Percentiles rank a stretch among this genome's conserved stretches.
These are phyloP conservation scores for Arabidopsis suecica DNA, from an alignment of 345 rosid species.

Conservation along the genomic window DNA sequence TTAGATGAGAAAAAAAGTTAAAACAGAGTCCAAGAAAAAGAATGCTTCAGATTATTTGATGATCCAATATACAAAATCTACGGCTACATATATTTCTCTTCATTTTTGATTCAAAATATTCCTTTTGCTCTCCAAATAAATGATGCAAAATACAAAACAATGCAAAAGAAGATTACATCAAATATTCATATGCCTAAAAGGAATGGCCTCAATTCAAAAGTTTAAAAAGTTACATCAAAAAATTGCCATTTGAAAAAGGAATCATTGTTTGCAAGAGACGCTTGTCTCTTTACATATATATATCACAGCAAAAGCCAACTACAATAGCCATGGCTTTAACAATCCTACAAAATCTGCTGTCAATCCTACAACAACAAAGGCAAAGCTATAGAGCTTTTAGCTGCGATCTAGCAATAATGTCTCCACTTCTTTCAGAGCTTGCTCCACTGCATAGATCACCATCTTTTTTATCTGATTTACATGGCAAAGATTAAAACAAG, in stretches of 20 bases:
- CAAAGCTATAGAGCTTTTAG: conserved; percentile 3
- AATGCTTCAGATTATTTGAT: too few species aligned
- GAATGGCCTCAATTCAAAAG: conserved; percentile 9
- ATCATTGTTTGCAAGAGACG: conserved; percentile 12
- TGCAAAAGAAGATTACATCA: conserved; percentile 4
- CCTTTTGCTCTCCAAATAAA: not conserved
- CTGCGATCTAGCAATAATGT: conserved; percentile 16
- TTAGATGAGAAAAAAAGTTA: not conserved
- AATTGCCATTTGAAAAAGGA: not conserved
- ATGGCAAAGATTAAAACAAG: not conserved
- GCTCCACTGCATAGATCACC: conserved; percentile 38
- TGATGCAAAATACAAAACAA: not conserved
- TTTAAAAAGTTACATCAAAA: conserved; percentile 9
- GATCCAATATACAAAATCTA: not conserved
- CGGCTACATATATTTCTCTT: not conserved
- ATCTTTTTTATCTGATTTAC: conserved; percentile 42
- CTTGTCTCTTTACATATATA: not conserved
- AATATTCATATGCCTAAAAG: not conserved
- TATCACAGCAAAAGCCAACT: conserved; percentile 20
- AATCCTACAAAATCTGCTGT: conserved; percentile 15
- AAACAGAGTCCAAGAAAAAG: not conserved
- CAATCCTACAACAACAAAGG: not conserved
- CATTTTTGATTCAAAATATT: too few species aligned
- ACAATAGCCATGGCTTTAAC: conserved; percentile 21
- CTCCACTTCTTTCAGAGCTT: conserved; percentile 42